Evolutionary conservation across 140 eudicot species (phyloP), one percentile per base, ranked within the genome.

Genomic region (Cichorium intybus): DNA sequence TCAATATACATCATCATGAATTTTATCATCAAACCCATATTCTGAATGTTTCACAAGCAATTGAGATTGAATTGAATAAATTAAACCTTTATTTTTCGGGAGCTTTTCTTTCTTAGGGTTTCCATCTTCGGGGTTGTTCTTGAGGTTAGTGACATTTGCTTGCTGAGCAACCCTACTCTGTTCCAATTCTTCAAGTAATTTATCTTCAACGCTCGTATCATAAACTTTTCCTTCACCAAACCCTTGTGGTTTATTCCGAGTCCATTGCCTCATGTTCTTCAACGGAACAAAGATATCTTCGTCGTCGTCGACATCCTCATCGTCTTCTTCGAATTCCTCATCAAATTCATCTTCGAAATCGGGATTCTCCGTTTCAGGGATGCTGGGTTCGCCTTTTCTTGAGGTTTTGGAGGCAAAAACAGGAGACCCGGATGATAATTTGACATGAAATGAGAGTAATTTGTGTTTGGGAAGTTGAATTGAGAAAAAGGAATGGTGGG

Each of bases 161-260:
- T 81, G 69, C 81, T 93, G 99, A 72, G 97, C 93, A 62, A 45
- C 64, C 74, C 84, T 83, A 53, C 90, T 80, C 81, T 81, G 85
- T 79, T 85, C 94, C 52, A 88, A 72, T 58, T 93, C 99, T 57
- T 83, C 94, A 58, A 84, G 60, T 47, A 93, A 37, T 57, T 88
- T 86, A 67, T 93, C 95, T 65, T 93, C 99, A 60, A 93, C 5
- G 9, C 81, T 79, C 65, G 99, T 88, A 75, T 93, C 97, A 71
- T 93, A 93, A 45, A 22, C 94, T 59, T 78, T 93, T 31, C 91
- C 99, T 76, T 88, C 95, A 17, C 97, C 99, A 73, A 93, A 88
- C 45, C 99, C 99, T 59, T 50, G 60, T 17, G 97, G 97, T 75
- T 78, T 85, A 15, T 79, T 88, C 37, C 59, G 56, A 4, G 76